Evolutionary conservation across 768 basidiomycete genomes (phyloP), one percentile per base, ranked within the genome.

Genomic region (Mycena leptocephala): DNA sequence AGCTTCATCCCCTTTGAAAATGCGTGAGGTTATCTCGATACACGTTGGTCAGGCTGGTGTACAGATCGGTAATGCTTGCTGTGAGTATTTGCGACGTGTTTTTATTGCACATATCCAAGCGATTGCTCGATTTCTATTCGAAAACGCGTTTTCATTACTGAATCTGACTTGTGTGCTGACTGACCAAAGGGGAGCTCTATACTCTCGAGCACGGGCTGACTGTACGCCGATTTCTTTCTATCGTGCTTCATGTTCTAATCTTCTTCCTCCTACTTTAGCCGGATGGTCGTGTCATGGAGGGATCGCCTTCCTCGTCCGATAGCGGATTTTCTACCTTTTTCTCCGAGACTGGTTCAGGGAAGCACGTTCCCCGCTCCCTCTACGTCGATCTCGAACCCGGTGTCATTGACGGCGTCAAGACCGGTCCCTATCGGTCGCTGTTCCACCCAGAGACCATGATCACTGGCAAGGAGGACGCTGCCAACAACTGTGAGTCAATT

Each of bases 361-460:
- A 98, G 89, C 95, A 98, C 86, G 98, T 99, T 74, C 98, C 98
- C 65, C 93, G 98, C 81, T 98, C 97, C 53, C 92, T 99, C 79
- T 99, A 99, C 89, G 93, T 99, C 75, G 97, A 98, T 86, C 93
- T 97, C 41, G 98, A 99, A 87, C 98, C 98, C 74, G 97, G 97
- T 85, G 98, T 97, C 84, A 96, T 99, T 83, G 98, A 99, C 83
- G 97, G 98, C 87, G 97, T 99, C 82, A 94, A 96, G 86, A 97
- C 92, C 78, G 98, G 98, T 77, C 93, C 95, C 53, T 99, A 99
- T 93, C 92, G 96, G 87, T 94, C 94, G 85, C 94, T 99, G 72
- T 99, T 99, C 93, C 98, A 99, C 88, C 98, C 98, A 14, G 98
- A 99, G 92, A 97, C 98, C 74, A 93, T 99, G 85, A 92, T 99